Base-by-base conservation (phyloP, 2,329 filamentous ascomycete species). In the Stagonosporopsis tanaceti region DNA sequence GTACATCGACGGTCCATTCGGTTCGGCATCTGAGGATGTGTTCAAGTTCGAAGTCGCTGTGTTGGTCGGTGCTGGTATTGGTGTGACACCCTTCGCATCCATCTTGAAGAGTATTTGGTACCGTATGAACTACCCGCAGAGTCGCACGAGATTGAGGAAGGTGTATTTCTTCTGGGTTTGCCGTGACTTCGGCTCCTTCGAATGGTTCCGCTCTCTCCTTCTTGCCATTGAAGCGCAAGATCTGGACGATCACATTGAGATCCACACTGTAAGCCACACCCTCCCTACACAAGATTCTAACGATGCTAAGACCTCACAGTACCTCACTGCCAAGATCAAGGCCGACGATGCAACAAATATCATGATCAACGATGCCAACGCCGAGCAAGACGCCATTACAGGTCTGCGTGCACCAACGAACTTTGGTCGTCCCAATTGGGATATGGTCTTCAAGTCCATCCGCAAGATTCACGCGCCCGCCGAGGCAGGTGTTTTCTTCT, bases 161-260 rank as follows among this genome's bases (percentile, higher is more conserved):
- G 91, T 96, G 24, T 96, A 95, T 81, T 95, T 95, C 81, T 93
- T 95, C 84, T 95, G 92, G 92, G 88, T 95, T 61, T 94, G 91
- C 82, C 85, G 91, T 76, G 91, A 95, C 77, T 94, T 94, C 71
- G 91, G 89, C 32, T 92, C 89, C 0, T 93, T 95, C 69, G 91
- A 95, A 81, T 96, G 92, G 92, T 95, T 95, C 83, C 85, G 91
- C 47, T 93, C 90, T 25, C 80, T 96, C 59, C 84, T 96, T 15
- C 83, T 93, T 62, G 92, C 92, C 52, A 94, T 96, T 68, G 92
- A 95, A 78, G 89, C 90, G 0, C 91, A 95, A 79, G 92, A 96
- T 78, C 83, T 92, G 61, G 89, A 92, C 70, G 87, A 92, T 77
- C 85, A 89, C 62, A 95, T 96, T 76, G 92, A 96, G 78, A 95